Evolutionary conservation across 331 rosid genomes (phyloP).

Genomic region (Stylosanthes scabra): DNA sequence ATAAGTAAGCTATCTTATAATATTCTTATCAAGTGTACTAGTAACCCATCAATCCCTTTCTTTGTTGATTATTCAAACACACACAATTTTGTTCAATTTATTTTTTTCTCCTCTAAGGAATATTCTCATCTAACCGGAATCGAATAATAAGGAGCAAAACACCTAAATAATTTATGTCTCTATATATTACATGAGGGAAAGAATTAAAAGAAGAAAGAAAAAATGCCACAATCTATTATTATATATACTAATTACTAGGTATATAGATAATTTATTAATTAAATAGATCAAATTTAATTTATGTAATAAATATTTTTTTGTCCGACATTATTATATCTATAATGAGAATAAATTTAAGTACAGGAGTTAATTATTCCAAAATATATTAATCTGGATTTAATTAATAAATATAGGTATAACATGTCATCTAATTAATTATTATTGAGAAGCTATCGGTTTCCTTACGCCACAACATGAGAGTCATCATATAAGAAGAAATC

Average conservation of each 20-base stretch:
- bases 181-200: too few species aligned
- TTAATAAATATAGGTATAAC: neutral
- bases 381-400: too few species aligned
- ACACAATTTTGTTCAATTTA: neutral
- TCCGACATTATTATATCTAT: too few species aligned
- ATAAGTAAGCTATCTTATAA: neutral
- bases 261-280: too few species aligned
- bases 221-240: too few species aligned
- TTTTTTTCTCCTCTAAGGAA: neutral
- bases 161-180: neutral
- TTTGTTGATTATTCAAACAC: slow-evolving; percentile 31
- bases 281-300: neutral
- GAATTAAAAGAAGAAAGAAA: too few species aligned
- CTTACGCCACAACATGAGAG: neutral
- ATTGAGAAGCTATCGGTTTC: neutral
- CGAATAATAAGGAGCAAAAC: neutral
- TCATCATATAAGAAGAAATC: neutral
- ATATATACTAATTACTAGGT: too few species aligned
- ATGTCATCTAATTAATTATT: neutral
- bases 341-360: too few species aligned
- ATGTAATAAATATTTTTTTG: too few species aligned
- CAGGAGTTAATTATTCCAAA: too few species aligned
- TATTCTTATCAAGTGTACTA: neutral
- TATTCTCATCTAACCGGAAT: too few species aligned
- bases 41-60: slow-evolving; percentile 52